A percentile compares a stretch with the other conserved stretches of the same genome.
Conservation (phyloP, 148 eudicot species). For the Rhododendron mucronatum region DNA sequence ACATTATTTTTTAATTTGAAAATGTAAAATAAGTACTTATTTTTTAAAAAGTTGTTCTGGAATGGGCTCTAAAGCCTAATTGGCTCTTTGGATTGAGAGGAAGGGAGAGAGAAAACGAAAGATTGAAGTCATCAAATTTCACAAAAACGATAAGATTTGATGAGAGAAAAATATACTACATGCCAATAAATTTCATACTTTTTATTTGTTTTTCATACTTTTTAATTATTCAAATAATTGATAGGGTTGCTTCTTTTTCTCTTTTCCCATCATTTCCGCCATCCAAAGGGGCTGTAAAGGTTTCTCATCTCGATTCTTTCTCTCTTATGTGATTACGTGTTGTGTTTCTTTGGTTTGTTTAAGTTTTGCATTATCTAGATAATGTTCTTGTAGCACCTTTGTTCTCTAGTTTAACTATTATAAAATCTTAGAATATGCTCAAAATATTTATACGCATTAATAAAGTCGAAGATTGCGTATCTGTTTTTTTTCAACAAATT, state of each 20-base stretch:
- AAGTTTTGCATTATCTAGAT: neutral
- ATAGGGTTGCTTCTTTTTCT: neutral
- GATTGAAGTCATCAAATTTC: neutral
- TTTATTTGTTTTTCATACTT: neutral
- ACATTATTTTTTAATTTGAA: too few relatives aligned
- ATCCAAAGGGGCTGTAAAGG: neutral
- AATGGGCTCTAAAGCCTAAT: neutral
- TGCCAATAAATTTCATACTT: neutral
- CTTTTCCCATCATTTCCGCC: neutral
- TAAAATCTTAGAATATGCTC: neutral
- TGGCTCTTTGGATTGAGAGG: neutral
- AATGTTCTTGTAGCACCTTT: neutral
- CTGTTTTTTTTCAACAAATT: too few relatives aligned
- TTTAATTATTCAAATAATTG: neutral
- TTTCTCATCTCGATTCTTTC: neutral
- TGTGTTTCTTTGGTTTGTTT: neutral
- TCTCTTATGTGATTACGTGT: neutral
- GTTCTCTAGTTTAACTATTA: neutral
- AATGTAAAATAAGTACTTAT: too few relatives aligned
- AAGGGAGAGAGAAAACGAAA: neutral
- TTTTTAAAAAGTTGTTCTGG: too few relatives aligned
- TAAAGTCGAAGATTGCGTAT: neutral
- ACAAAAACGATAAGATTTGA: neutral
- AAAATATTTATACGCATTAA: neutral
- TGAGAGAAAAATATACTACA: neutral